phyloP scores from a whole-genome alignment of 768 basidiomycete species.

The Leccinum imitatum region DNA sequence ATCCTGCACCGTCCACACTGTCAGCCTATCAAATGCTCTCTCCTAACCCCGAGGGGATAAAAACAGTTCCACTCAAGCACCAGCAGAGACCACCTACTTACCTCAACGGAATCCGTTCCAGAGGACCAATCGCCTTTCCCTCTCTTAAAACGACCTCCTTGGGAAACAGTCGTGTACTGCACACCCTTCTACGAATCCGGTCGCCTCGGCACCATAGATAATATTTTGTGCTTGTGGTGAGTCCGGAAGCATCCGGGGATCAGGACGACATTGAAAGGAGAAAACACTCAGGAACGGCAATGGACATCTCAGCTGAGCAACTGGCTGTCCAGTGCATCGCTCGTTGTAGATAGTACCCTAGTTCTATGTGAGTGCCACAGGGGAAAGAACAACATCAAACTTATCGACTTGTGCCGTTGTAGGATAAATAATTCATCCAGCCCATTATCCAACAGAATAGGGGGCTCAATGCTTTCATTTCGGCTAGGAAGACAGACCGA shows the following conservation, averaged over 20 bases:
- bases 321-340: neutral
- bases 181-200: slow-evolving; percentile 41
- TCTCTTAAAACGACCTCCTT: slow-evolving; percentile 34
- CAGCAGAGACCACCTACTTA: slow-evolving; percentile 4
- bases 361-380: neutral
- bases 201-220: slow-evolving; percentile 26
- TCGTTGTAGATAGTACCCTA: slow-evolving; percentile 8
- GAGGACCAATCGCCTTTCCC: slow-evolving; percentile 36
- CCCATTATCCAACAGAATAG: neutral
- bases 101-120: slow-evolving; percentile 34
- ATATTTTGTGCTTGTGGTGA: slow-evolving; percentile 14
- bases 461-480: neutral
- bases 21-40: neutral
- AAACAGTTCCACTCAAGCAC: neutral
- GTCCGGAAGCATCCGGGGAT: slow-evolving; percentile 21
- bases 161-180: slow-evolving; percentile 32
- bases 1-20: slow-evolving; percentile 22
- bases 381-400: slow-evolving; percentile 3
- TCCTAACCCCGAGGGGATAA: slow-evolving; percentile 35
- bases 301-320: neutral
- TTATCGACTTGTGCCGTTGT: neutral
- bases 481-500: neutral
- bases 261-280: slow-evolving; percentile 17
- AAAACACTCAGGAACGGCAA: slow-evolving; percentile 3
- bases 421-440: slow-evolving; percentile 4